phyloP scores from a whole-genome alignment of 2,329 filamentous ascomycete genomes.

The Stachybotrys chartarum region DNA sequence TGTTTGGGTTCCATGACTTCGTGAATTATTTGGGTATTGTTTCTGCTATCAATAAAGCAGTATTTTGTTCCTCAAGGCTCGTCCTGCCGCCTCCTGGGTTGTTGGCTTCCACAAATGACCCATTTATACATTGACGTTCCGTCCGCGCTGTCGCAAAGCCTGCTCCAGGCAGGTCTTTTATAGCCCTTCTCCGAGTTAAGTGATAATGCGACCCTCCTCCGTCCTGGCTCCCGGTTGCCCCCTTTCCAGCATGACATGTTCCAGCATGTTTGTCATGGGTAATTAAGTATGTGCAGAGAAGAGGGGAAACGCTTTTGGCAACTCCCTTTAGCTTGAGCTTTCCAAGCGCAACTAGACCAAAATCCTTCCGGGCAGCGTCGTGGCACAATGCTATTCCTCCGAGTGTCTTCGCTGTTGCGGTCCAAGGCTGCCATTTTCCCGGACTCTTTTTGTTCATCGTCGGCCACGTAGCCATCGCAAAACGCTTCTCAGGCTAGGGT shows the following conservation, averaged over 20 bases:
- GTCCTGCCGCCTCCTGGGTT: background rate
- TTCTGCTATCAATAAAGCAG: background rate
- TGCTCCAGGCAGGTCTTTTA: background rate
- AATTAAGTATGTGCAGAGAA: background rate
- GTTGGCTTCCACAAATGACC: background rate
- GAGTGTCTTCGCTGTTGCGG: background rate
- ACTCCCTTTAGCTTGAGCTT: background rate
- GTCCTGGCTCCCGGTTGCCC: no score
- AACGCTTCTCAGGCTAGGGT: slow-evolving; percentile 50
- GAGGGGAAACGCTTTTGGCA: background rate
- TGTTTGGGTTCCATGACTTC: background rate
- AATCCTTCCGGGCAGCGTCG: background rate
- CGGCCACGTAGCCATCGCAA: slow-evolving; percentile 47
- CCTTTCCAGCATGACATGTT: background rate
- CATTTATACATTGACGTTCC: background rate
- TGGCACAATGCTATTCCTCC: no score
- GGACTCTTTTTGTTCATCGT: background rate
- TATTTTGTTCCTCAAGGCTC: background rate
- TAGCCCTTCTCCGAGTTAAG: background rate
- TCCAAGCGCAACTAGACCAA: background rate
- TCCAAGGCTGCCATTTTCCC: no score
- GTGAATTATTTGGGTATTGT: background rate
- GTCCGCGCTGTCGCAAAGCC: background rate
- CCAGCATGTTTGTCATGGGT: background rate
- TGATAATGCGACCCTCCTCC: no score